phyloP scores from a whole-genome alignment of 2,329 filamentous ascomycete species.

The Macrophomina pseudophaseolina region DNA sequence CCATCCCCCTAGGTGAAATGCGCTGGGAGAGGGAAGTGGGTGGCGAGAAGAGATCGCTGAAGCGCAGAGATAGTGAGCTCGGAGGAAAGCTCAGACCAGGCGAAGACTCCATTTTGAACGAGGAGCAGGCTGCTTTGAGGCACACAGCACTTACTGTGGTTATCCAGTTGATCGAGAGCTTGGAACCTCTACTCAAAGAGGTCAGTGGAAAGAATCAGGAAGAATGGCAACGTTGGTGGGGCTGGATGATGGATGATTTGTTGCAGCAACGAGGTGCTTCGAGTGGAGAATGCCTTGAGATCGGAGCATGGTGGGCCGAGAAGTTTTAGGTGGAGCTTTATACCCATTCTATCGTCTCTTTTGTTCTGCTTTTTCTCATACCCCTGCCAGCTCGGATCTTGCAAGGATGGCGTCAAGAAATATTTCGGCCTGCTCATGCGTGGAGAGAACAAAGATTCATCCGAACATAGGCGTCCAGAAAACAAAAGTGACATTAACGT shows the following conservation, averaged over 20 bases:
- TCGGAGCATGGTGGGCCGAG: slow-evolving; percentile 68
- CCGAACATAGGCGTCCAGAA: too few relatives aligned
- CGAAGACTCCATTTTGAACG: slow-evolving; percentile 60
- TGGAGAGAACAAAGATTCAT: too few relatives aligned
- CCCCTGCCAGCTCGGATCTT: not conserved
- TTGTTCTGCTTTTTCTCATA: slow-evolving; percentile 7
- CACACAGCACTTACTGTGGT: slow-evolving; percentile 81
- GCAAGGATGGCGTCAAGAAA: too few relatives aligned
- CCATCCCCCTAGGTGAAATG: slow-evolving; percentile 83
- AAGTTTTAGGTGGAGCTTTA: slow-evolving; percentile 51
- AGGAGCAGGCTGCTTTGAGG: slow-evolving; percentile 74
- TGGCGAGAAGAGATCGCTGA: slow-evolving; percentile 28
- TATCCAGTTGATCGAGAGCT: slow-evolving; percentile 80
- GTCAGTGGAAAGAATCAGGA: slow-evolving; percentile 85
- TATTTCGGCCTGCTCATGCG: too few relatives aligned
- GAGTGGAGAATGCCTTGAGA: slow-evolving; percentile 81
- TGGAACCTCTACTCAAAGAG: slow-evolving; percentile 83
- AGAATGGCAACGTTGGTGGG: slow-evolving; percentile 91
- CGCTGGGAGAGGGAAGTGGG: slow-evolving; percentile 81
- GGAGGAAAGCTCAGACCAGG: slow-evolving; percentile 30
- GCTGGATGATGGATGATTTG: slow-evolving; percentile 83
- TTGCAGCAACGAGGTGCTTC: slow-evolving; percentile 78
- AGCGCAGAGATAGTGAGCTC: slow-evolving; percentile 64
- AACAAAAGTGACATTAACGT: too few relatives aligned
- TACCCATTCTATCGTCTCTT: slow-evolving; percentile 18